Evolutionary conservation across 441 rosid species (phyloP).

Genomic region (Jatropha podagrica): DNA sequence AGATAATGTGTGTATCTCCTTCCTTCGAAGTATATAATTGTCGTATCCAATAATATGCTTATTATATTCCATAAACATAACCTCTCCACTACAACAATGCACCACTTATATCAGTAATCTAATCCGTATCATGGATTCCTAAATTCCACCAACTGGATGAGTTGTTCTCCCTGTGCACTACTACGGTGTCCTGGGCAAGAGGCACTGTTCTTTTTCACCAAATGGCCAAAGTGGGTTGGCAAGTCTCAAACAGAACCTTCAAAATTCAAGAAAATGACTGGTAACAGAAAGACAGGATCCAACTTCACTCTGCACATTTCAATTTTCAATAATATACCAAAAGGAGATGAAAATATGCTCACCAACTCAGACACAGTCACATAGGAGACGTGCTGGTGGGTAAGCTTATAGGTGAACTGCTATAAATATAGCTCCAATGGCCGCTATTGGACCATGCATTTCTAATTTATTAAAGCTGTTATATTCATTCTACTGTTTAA

Average conservation of each 20-base stretch:
- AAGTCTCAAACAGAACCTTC: slow-evolving; percentile 10
- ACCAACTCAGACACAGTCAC: slow-evolving; percentile 31
- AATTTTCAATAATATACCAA: background rate
- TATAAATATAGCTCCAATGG: slow-evolving; percentile 33
- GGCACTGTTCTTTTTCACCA: background rate
- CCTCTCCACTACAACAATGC: background rate
- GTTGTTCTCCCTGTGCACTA: background rate
- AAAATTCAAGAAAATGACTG: slow-evolving; percentile 23
- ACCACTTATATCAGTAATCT: background rate
- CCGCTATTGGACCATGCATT: slow-evolving; percentile 10
- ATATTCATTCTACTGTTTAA: slow-evolving; percentile 12
- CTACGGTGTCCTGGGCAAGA: background rate
- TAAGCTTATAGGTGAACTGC: background rate
- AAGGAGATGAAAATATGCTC: slow-evolving; percentile 31
- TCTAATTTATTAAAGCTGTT: slow-evolving; percentile 19
- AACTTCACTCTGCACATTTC: background rate
- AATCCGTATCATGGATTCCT: slow-evolving; percentile 7
- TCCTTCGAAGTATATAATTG: too few relatives aligned
- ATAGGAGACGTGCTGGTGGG: slow-evolving; percentile 10
- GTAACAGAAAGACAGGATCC: slow-evolving; percentile 18
- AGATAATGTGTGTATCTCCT: background rate
- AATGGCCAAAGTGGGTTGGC: background rate
- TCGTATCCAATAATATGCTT: background rate
- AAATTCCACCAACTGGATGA: slow-evolving; percentile 18
- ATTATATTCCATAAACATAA: slow-evolving; percentile 7